Evolutionary conservation across 371 early-diverging fungal species (phyloP), one percentile per base, ranked within the genome.

Genomic region (Coemansia sp.): DNA sequence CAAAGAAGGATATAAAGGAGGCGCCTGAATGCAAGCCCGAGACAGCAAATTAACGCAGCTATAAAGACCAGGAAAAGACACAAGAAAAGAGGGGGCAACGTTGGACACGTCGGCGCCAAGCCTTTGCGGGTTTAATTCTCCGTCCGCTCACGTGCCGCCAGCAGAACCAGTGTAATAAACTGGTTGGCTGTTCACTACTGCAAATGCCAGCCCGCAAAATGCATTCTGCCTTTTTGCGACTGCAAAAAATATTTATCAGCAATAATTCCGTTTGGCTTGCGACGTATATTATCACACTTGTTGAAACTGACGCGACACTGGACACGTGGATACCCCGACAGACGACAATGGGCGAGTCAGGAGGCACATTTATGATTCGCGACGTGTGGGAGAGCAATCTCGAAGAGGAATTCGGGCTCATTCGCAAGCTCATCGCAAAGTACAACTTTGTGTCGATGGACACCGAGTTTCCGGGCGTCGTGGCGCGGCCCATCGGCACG

Each of bases 381-480:
- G 92, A 97, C 77, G 98, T 97, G 52, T 97, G 99, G 99, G 96
- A 92, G 46, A 88, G 92, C 68, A 99, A 98, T 80, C 81, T 99
- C 54, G 96, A 97, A 70, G 87, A 89, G 56, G 99, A 99, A 81
- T 94, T 99, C 89, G 87, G 82, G 11, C 83, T 87, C 53, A 84
- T 99, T 64, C 90, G 98, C 55, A 87, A 91, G 68, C 80, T 95
- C 31, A 90, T 99, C 16, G 90, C 93, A 75, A 84, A 88, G 60
- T 99, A 98, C 69, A 94, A 93, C 37, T 98, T 95, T 81, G 83
- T 99, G 32, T 87, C 99, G 29, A 99, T 99, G 99, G 98, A 99
- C 81, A 99, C 99, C 7, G 99, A 99, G 80, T 99, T 99, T 72
- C 99, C 99, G 47, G 99, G 99, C 46, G 97, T 99, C 4, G 98